Evolutionary conservation across 768 basidiomycete genomes (phyloP).

Genomic region (Termitomyces sp.): DNA sequence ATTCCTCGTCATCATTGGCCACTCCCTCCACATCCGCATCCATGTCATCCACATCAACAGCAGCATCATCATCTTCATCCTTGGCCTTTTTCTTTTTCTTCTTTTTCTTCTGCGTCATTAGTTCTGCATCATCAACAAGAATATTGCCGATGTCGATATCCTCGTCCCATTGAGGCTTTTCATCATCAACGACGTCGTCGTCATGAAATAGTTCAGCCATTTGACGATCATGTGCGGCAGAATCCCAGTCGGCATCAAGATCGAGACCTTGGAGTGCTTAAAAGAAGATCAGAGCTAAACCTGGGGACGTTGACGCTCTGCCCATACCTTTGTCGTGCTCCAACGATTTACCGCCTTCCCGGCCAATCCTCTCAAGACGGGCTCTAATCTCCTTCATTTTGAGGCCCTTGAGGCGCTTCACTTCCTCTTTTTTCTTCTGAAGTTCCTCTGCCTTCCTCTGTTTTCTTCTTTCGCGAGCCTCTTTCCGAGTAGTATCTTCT

Average conservation of each 20-base stretch:
- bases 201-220: constrained; percentile 74
- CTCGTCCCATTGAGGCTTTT: constrained; percentile 89
- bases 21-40: constrained; percentile 41
- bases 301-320: background rate
- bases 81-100: constrained; percentile 41
- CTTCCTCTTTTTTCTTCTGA: constrained; percentile 72
- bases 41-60: constrained; percentile 58
- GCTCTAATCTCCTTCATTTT: constrained; percentile 79
- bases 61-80: constrained; percentile 43
- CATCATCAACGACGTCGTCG: constrained; percentile 36
- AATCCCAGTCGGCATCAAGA: constrained; percentile 93
- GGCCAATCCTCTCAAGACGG: constrained; percentile 71
- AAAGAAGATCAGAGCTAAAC: constrained; percentile 1
- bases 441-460: constrained; percentile 79
- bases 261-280: constrained; percentile 70
- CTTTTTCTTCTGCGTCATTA: constrained; percentile 52
- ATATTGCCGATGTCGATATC: constrained; percentile 84
- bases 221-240: constrained; percentile 76
- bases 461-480: constrained; percentile 76
- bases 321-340: constrained; percentile 36
- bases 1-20: constrained; percentile 61
- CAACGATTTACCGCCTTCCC: constrained; percentile 61
- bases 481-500: constrained; percentile 76
- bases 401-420: constrained; percentile 77
- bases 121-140: constrained; percentile 29